Evolutionary conservation across 2,329 filamentous ascomycete species (phyloP), one percentile per base, ranked within the genome.

Genomic region (Coccinonectria pachysandricola): DNA sequence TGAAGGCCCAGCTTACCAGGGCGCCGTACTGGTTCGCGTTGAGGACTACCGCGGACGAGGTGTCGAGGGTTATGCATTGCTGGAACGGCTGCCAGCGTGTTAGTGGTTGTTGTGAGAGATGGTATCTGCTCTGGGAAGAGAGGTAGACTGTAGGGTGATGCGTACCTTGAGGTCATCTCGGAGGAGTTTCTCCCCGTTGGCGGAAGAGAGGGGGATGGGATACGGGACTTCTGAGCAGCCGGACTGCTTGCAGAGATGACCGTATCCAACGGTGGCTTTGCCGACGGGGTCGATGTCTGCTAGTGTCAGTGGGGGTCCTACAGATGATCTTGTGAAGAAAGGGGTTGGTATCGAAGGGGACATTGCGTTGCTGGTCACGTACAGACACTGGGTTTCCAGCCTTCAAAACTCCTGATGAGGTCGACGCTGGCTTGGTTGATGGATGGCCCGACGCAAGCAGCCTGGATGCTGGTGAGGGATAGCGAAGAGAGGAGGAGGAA

Each of bases 11-110:
- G 22, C 56, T 62, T 19, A 67, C 59, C 3, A 69, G 56, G 1
- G 65, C 65, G 21, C 61, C 65, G 39, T 64, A 70, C 40, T 68
- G 60, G 49, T 70, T 68, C 16, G 50, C 55, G 38, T 68, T 50
- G 23, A 50, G 42, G 9, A 24, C 32, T 5, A 42, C 36, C 1
- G 24, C 20, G 12, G 32, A 30, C 14, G 23, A 47, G 15, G 55
- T 50, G 21, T 53, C 49, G 5, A 46, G 31, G 6, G 53, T 55
- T 30, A 65, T 51, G 38, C 57, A 62, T 22, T 56, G 43, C 34
- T 58, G 53, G 34, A 49, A 34, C 4, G 29, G 19, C 40, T 43
- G 14, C 8, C 2, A n/a, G 10, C 7, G 1, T 6, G 11, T 31
- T 15, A 32, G 32, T 8, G 3, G 6, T 5, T 8, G 8, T 10